Evolutionary conservation across 202 grass and related monocot species (phyloP).

Genomic region (Elaeis oleifera): DNA sequence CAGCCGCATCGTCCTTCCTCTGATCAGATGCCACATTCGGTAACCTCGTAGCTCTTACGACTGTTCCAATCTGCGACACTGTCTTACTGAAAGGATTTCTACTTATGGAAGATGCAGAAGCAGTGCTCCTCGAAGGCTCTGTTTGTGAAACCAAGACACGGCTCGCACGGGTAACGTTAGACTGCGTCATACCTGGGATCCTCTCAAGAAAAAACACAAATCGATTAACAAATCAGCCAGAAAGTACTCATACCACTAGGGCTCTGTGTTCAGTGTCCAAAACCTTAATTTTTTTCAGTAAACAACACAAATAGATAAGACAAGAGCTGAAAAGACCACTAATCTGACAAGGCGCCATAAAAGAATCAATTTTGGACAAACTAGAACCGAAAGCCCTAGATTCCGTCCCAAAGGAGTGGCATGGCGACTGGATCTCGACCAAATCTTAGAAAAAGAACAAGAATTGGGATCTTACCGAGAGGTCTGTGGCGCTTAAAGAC

Average conservation of each 20-base stretch:
- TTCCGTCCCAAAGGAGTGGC: background rate
- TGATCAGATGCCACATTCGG: constrained; percentile 23
- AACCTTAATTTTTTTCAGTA: too few species aligned
- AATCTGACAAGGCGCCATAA: too few species aligned
- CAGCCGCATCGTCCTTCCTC: constrained; percentile 13
- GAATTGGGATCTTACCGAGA: constrained; percentile 28
- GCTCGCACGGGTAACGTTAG: constrained; percentile 42
- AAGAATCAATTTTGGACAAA: too few species aligned
- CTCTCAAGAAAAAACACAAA: constrained; percentile 13
- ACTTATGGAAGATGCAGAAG: constrained; percentile 29
- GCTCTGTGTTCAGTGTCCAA: too few species aligned
- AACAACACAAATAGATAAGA: constrained; percentile 8
- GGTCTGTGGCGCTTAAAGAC: constrained; percentile 66
- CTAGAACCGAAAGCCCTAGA: constrained; percentile 13
- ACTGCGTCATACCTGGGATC: constrained; percentile 46
- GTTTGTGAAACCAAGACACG: constrained; percentile 50
- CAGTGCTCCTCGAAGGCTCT: constrained; percentile 27
- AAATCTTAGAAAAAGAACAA: background rate
- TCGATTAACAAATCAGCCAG: constrained; percentile 6
- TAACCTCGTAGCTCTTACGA: constrained; percentile 10
- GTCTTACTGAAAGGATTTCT: constrained; percentile 20
- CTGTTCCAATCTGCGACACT: constrained; percentile 18
- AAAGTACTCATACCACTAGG: too few species aligned
- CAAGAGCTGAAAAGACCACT: constrained; percentile 8
- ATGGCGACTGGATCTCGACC: too few species aligned